Percentiles rank a stretch among this genome's conserved stretches.
Conservation (phyloP, 2,329 filamentous ascomycete genomes). For the Dichotomopilus funicola region DNA sequence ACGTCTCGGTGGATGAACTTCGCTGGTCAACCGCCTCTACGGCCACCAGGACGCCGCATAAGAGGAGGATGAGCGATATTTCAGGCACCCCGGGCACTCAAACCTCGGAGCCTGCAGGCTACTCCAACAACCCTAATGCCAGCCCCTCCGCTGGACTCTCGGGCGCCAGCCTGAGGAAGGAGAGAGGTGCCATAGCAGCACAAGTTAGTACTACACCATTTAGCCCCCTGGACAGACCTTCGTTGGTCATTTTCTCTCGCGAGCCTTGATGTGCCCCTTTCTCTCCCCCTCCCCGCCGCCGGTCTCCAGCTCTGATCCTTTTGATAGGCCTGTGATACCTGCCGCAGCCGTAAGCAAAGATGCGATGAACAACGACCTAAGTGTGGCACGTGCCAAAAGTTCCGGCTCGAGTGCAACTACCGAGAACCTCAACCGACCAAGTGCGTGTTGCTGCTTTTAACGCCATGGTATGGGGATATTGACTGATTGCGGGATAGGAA, state of each 20-base stretch:
- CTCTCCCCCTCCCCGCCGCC: neutral
- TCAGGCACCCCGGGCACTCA: slow-evolving; percentile 11
- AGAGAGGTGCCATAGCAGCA: slow-evolving; percentile 43
- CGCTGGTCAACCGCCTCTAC: neutral
- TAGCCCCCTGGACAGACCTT: neutral
- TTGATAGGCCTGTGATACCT: slow-evolving; percentile 50
- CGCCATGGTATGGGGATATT: neutral
- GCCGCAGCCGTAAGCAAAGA: slow-evolving; percentile 54
- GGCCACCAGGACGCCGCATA: neutral
- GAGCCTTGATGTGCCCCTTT: neutral
- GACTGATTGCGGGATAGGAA: slow-evolving; percentile 39
- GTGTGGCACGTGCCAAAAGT: slow-evolving; percentile 52
- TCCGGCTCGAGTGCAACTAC: slow-evolving; percentile 54
- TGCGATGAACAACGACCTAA: slow-evolving; percentile 58
- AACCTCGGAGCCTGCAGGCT: neutral
- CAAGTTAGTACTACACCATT: slow-evolving; percentile 29
- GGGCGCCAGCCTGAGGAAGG: slow-evolving; percentile 30
- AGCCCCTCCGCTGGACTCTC: slow-evolving; percentile 5
- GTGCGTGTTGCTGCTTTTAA: slow-evolving; percentile 30
- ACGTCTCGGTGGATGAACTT: neutral
- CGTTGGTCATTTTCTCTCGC: neutral
- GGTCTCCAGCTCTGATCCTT: neutral
- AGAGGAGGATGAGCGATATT: slow-evolving; percentile 11
- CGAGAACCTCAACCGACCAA: slow-evolving; percentile 56
- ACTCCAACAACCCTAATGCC: neutral